Evolutionary conservation across 352 stramenopile genomes (phyloP).

Genomic region (Pythium brachiatum): DNA sequence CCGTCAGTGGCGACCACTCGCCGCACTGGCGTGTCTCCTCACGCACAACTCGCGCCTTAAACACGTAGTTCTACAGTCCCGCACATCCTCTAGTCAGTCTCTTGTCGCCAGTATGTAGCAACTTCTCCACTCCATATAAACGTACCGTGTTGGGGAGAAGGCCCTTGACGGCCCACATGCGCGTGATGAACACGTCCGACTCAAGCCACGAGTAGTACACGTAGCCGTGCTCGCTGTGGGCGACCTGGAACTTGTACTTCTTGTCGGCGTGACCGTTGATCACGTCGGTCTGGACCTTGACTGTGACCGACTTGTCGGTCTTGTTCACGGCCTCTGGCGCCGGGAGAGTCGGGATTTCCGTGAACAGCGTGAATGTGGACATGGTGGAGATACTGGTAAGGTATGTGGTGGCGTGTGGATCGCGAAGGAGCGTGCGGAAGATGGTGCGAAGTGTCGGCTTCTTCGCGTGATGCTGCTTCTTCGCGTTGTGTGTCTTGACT

Average conservation of each 20-base stretch:
- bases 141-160: slow-evolving; percentile 67
- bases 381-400: slow-evolving; percentile 2
- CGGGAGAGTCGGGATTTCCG: slow-evolving; percentile 54
- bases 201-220: slow-evolving; percentile 88
- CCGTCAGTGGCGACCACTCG: slow-evolving; percentile 71
- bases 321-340: slow-evolving; percentile 68
- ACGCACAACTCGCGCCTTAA: slow-evolving; percentile 66
- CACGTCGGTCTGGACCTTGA: slow-evolving; percentile 36
- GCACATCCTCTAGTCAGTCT: no score
- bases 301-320: slow-evolving; percentile 70
- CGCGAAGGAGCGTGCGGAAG: not conserved
- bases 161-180: slow-evolving; percentile 70
- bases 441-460: not conserved
- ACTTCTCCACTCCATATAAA: no score
- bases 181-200: slow-evolving; percentile 52
- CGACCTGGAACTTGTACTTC: slow-evolving; percentile 65
- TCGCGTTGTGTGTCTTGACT: not conserved
- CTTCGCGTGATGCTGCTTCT: not conserved
- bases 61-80: slow-evolving; percentile 78
- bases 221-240: slow-evolving; percentile 80
- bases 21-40: slow-evolving; percentile 59
- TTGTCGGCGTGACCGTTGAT: slow-evolving; percentile 33
- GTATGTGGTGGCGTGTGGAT: not conserved
- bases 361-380: slow-evolving; percentile 49
- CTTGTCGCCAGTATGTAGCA: not conserved